Evolutionary conservation across 768 basidiomycete genomes (phyloP), one percentile per base, ranked within the genome.

Genomic region (Macrolepiota fuliginosa): DNA sequence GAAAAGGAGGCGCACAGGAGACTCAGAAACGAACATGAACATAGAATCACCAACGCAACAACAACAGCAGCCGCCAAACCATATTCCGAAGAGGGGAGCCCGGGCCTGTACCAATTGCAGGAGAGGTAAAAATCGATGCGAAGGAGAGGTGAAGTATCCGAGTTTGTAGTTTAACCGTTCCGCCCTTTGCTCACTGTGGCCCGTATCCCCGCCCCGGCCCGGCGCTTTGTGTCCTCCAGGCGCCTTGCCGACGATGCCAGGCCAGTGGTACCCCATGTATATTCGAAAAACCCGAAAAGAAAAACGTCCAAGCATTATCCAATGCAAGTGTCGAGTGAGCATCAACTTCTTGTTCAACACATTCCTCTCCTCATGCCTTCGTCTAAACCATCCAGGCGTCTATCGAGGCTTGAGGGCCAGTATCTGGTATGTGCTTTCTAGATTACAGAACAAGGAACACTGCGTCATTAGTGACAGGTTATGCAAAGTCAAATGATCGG

Each of bases 401-500:
- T 93, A 40, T 89, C 90, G 56, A 86, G 91, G 58, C 85, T 94
- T 64, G 92, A 94, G 73, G 89, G 90, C 65, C 91, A 94, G 72
- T 94, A 92, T 71, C 69, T 94, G 72, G 90, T 92, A 78, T 61
- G 76, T 73, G 36, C 50, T 57, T 64, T 25, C 19, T 17, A n/a
- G 52, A 51, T 17, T 55, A 17, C 42, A 25, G 47, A 37, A 39
- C 35, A 52, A 35, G 47, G 36, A 27, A 53, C 22, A 32, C 49
- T 40, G 54, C 55, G 39, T 49, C 25, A 6, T 15, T 60, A 53
- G 24, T 53, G 54, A 19, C 64, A 92, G 91, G 89, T 92, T 66
- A 91, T 94, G 85, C 91, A 94, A 72, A 92, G 91, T 75, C 92
- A 94, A 72, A 93, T 94, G 90, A 94, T 94, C 67, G 92, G 92